These are phyloP conservation scores for Aspergillus fischeri DNA, from an alignment of 2,329 filamentous ascomycete genomes.

Conservation along the genomic window DNA sequence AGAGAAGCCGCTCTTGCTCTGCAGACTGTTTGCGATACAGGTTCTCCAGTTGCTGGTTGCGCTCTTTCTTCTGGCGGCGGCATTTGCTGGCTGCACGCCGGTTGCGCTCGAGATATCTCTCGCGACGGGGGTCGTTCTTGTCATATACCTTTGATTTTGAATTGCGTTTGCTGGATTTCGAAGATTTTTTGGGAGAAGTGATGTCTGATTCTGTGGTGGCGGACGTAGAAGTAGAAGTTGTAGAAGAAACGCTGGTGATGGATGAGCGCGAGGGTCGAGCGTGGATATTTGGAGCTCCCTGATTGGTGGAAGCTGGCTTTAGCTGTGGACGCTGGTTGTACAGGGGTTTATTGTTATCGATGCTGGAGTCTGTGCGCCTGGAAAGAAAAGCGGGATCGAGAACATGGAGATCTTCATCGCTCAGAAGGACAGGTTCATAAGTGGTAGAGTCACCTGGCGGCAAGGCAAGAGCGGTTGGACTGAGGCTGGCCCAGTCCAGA, in stretches of 20 bases:
- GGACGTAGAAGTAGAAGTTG: not conserved
- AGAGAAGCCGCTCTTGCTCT: not conserved
- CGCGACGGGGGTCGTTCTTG: slow-evolving; percentile 28
- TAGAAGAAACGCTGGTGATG: not conserved
- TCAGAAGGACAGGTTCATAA: not conserved
- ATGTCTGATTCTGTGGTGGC: not conserved
- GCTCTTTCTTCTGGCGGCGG: not conserved
- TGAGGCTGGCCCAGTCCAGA: not conserved
- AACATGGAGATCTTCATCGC: not conserved
- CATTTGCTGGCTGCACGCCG: not conserved
- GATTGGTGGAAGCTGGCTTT: not conserved
- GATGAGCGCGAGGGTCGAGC: not conserved
- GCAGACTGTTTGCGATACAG: not conserved
- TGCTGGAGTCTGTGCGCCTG: not conserved
- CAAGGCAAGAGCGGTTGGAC: not conserved
- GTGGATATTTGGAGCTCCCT: not conserved
- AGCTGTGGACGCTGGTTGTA: not conserved
- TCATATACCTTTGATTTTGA: not conserved
- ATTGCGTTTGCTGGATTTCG: not conserved
- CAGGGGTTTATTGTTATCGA: not conserved
- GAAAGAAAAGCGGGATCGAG: not conserved
- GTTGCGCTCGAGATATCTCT: slow-evolving; percentile 15
- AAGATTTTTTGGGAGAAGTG: not conserved
- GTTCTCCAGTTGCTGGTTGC: not conserved
- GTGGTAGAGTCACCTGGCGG: not conserved